Conservation (phyloP, 305 asterid species). For the Ilex paraguariensis region DNA sequence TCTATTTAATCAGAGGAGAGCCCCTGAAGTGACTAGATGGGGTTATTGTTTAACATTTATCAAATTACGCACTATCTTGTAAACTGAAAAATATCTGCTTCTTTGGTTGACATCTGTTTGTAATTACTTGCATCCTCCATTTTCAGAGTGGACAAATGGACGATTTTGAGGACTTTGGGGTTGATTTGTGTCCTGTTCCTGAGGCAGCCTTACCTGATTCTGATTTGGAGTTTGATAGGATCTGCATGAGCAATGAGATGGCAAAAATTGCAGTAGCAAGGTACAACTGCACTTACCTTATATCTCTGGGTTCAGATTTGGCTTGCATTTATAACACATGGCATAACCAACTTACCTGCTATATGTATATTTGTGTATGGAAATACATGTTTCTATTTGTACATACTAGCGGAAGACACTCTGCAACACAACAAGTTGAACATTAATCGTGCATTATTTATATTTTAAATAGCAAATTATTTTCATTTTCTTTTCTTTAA, state of each 20-base stretch:
- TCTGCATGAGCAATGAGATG: slow-evolving; percentile 23
- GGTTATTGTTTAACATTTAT: too few species aligned
- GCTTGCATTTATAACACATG: background rate
- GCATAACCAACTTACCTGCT: background rate
- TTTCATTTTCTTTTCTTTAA: too few species aligned
- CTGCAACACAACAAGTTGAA: too few species aligned
- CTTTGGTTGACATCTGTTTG: background rate
- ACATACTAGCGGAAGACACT: too few species aligned
- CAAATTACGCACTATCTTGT: too few species aligned
- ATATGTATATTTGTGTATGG: background rate
- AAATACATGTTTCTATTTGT: too few species aligned
- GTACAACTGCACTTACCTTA: slow-evolving; percentile 24
- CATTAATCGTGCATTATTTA: too few species aligned
- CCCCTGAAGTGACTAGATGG: too few species aligned
- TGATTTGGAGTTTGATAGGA: slow-evolving; percentile 32
- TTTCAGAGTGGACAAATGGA: slow-evolving; percentile 37
- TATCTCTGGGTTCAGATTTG: background rate
- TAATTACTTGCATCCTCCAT: background rate
- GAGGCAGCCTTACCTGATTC: slow-evolving; percentile 30
- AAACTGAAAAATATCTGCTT: background rate
- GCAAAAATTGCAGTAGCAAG: slow-evolving; percentile 36
- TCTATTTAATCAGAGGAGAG: too few species aligned
- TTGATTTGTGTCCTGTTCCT: slow-evolving; percentile 32
- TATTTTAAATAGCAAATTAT: too few species aligned
- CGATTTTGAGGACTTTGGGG: slow-evolving; percentile 36